phyloP scores from a whole-genome alignment of 192 early-diverging fungal genomes.

The Powellomyces hirtus region DNA sequence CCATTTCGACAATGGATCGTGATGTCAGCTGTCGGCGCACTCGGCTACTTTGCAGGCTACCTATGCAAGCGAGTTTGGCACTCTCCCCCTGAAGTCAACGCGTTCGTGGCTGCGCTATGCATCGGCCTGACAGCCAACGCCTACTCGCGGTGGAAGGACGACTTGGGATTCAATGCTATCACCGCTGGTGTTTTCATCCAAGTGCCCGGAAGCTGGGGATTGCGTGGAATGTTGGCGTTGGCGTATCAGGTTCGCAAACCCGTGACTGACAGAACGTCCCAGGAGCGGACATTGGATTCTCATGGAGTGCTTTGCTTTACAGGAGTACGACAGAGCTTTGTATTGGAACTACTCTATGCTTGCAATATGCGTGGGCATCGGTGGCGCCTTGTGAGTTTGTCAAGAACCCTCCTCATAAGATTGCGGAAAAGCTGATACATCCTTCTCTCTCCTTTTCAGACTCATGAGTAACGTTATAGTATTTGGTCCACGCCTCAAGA shows the following conservation, averaged over 20 bases:
- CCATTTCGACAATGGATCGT: slow-evolving; percentile 19
- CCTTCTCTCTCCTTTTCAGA: too few relatives aligned
- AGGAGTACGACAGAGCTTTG: too few relatives aligned
- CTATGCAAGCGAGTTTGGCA: slow-evolving; percentile 25
- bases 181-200: slow-evolving; percentile 20
- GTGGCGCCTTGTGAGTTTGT: too few relatives aligned
- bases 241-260: slow-evolving; percentile 17
- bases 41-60: slow-evolving; percentile 4
- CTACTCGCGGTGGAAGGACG: slow-evolving; percentile 13
- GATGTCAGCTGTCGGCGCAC: not conserved
- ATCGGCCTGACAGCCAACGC: slow-evolving; percentile 8
- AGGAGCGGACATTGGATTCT: too few relatives aligned
- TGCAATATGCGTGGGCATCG: too few relatives aligned
- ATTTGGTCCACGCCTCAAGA: too few relatives aligned
- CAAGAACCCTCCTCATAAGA: too few relatives aligned
- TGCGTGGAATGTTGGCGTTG: slow-evolving; percentile 28
- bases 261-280: too few relatives aligned
- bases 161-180: slow-evolving; percentile 20
- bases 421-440: too few relatives aligned
- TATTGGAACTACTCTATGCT: too few relatives aligned
- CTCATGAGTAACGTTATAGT: too few relatives aligned
- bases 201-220: slow-evolving; percentile 23
- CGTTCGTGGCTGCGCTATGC: slow-evolving; percentile 4
- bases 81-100: slow-evolving; percentile 19
- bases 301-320: too few relatives aligned